Evolutionary conservation across 2,329 filamentous ascomycete genomes (phyloP).

Genomic region (Beauveria scarabaeidicola): DNA sequence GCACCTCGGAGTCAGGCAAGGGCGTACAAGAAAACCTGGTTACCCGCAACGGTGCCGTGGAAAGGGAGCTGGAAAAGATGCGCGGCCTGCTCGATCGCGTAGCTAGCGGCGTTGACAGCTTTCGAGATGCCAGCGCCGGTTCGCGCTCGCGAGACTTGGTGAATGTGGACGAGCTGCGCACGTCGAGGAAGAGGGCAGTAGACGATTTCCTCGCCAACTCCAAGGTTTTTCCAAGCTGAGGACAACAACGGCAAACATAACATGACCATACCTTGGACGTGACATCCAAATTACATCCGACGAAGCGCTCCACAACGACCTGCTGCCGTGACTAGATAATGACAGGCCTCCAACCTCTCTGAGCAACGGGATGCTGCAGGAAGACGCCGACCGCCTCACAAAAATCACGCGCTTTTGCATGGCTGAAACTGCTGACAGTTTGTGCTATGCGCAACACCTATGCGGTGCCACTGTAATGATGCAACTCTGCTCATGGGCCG

Average conservation of each 20-base stretch:
- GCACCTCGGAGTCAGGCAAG: conserved; percentile 21
- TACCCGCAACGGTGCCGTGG: conserved; percentile 55
- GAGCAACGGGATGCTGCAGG: background rate
- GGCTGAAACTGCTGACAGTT: conserved; percentile 5
- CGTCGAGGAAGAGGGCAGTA: conserved; percentile 34
- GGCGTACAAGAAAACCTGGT: conserved; percentile 58
- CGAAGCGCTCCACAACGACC: background rate
- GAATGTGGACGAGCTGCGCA: conserved; percentile 27
- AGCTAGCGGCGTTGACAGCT: conserved; percentile 39
- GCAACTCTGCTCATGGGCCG: background rate
- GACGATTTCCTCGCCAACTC: conserved; percentile 30
- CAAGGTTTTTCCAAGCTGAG: conserved; percentile 13
- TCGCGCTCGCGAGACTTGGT: conserved; percentile 15
- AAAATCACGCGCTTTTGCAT: background rate
- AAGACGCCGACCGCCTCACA: background rate
- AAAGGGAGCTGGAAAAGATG: conserved; percentile 58
- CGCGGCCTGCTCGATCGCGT: conserved; percentile 54
- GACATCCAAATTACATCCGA: background rate
- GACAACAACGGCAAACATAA: background rate
- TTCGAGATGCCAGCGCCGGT: conserved; percentile 17
- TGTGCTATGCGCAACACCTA: background rate
- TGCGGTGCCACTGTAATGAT: background rate
- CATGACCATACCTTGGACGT: background rate
- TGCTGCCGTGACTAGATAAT: background rate
- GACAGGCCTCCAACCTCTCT: background rate